A percentile compares a stretch with the other conserved stretches of the same genome.
These are phyloP conservation scores for Carex scoparia DNA, from an alignment of 176 grass and related monocot genomes.

Conservation along the genomic window DNA sequence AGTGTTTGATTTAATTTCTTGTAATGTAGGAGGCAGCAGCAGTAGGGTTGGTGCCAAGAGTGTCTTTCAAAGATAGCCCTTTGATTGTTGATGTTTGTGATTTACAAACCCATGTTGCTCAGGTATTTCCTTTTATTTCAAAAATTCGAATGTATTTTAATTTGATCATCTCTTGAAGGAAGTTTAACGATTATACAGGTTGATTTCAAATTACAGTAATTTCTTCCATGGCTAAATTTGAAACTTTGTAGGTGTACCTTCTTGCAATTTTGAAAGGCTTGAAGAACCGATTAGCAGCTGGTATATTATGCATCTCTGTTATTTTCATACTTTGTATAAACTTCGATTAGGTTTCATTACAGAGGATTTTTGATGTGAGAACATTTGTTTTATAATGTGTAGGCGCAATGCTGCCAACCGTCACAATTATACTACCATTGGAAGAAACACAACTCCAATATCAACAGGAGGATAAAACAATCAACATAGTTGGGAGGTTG, in stretches of 20 bases:
- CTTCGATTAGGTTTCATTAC: not conserved
- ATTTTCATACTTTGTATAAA: slow-evolving; percentile 18
- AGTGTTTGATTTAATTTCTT: slow-evolving; percentile 21
- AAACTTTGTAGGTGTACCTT: slow-evolving; percentile 52
- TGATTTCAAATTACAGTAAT: not conserved
- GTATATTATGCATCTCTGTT: slow-evolving; percentile 34
- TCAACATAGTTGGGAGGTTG: slow-evolving; percentile 88
- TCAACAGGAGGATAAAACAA: slow-evolving; percentile 51
- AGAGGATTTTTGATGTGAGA: slow-evolving; percentile 16
- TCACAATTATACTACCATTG: slow-evolving; percentile 73
- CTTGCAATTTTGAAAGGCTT: slow-evolving; percentile 73
- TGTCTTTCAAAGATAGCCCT: slow-evolving; percentile 58
- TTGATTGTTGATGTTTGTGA: slow-evolving; percentile 81
- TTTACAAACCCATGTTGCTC: slow-evolving; percentile 58
- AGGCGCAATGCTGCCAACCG: slow-evolving; percentile 81
- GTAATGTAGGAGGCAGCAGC: slow-evolving; percentile 65
- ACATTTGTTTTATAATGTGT: slow-evolving; percentile 27
- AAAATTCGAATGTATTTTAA: not conserved
- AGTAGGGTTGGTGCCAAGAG: slow-evolving; percentile 48
- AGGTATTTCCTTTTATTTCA: slow-evolving; percentile 38
- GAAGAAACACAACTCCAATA: slow-evolving; percentile 73
- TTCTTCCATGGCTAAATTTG: not conserved
- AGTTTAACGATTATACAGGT: not conserved
- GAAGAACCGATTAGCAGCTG: slow-evolving; percentile 89
- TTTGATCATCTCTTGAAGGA: not conserved